A percentile compares a stretch with the other conserved stretches of the same genome.
These are phyloP conservation scores for Wallacemonas sp. DNA, from an alignment of 208 protist genomes.

Conservation along the genomic window DNA sequence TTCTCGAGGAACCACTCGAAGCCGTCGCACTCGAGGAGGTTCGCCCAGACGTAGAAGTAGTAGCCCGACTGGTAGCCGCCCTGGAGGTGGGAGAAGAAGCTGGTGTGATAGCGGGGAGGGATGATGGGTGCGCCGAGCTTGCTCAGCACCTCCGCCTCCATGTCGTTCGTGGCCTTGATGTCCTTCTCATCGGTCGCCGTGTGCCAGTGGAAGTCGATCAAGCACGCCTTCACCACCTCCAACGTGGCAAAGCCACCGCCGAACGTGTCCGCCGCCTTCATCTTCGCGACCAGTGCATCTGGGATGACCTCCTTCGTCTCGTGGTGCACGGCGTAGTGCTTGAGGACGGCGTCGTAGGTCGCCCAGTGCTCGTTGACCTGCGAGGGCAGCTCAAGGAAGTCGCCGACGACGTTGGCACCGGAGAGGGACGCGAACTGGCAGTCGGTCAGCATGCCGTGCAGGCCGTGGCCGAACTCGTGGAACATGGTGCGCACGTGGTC, in stretches of 20 bases:
- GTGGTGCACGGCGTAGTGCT: constrained; percentile 62
- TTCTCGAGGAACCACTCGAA: constrained; percentile 73
- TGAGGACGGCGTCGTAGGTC: constrained; percentile 49
- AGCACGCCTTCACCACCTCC: constrained; percentile 53
- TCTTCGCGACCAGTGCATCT: constrained; percentile 46
- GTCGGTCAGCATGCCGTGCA: constrained; percentile 78
- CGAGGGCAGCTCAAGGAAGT: constrained; percentile 82
- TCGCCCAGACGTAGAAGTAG: constrained; percentile 78
- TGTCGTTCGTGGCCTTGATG: constrained; percentile 31
- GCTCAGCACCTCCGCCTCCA: constrained; percentile 36
- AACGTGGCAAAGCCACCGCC: constrained; percentile 47
- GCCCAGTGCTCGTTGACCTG: constrained; percentile 87
- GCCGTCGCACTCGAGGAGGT: constrained; percentile 65
- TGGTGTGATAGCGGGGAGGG: constrained; percentile 50
- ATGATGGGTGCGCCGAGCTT: constrained; percentile 27
- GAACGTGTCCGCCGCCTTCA: constrained; percentile 38
- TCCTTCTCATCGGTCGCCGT: constrained; percentile 31
- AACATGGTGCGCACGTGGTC: constrained; percentile 63
- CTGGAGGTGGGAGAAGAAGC: constrained; percentile 68
- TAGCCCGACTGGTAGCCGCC: constrained; percentile 78
- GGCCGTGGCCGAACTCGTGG: constrained; percentile 67
- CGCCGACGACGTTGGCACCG: constrained; percentile 69
- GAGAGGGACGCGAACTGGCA: constrained; percentile 39
- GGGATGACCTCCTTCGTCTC: constrained; percentile 59
- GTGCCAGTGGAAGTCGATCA: constrained; percentile 72